These are phyloP conservation scores for Diaporthe ilicicola DNA, from an alignment of 2,329 filamentous ascomycete genomes.

Conservation along the genomic window DNA sequence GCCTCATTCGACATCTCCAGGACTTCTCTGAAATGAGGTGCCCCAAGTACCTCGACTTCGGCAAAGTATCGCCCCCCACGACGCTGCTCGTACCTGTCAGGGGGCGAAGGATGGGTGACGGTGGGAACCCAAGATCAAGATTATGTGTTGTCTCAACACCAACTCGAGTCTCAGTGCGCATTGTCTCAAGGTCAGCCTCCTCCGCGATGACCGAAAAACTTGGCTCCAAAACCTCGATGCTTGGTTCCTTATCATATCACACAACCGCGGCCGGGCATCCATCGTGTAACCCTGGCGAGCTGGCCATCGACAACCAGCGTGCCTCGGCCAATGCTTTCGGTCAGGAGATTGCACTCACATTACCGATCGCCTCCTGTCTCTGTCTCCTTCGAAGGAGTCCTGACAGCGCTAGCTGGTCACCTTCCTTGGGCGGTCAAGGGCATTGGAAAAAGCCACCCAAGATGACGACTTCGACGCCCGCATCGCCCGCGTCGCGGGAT, in stretches of 20 bases:
- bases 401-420: neutral
- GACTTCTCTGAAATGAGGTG: neutral
- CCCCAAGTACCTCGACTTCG: slow-evolving; percentile 14
- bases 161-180: neutral
- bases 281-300: neutral
- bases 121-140: slow-evolving; percentile 4
- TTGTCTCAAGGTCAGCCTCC: neutral
- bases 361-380: neutral
- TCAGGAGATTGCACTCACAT: slow-evolving; percentile 4
- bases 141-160: slow-evolving; percentile 1
- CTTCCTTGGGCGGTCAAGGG: neutral
- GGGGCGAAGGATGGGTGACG: neutral
- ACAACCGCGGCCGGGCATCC: neutral
- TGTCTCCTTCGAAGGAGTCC: neutral
- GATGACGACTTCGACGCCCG: neutral
- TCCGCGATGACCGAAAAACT: neutral
- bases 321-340: neutral
- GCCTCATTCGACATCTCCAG: slow-evolving; percentile 6
- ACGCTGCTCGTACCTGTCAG: neutral
- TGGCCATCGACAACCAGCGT: too few species aligned
- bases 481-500: neutral
- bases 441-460: too few species aligned
- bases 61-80: neutral
- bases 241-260: neutral
- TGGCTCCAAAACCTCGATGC: neutral